Conservation (phyloP, 2,329 filamentous ascomycete species). For the Sporothrix pallida region DNA sequence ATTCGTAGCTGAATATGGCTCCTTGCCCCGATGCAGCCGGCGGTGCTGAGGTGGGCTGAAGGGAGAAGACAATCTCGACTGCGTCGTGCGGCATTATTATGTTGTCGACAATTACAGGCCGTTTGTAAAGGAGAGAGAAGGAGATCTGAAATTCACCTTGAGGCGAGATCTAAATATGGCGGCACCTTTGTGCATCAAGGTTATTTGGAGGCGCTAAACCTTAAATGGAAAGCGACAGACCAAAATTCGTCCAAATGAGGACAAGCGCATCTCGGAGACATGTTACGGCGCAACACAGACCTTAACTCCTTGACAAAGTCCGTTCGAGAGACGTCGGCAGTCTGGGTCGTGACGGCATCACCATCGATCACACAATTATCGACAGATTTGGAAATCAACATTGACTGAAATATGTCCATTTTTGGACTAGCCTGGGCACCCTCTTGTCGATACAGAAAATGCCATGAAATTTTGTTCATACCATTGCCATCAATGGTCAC, state of each 20-base stretch:
- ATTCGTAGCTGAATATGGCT: slow-evolving; percentile 24
- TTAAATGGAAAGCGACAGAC: background rate
- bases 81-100: slow-evolving; percentile 7
- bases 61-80: slow-evolving; percentile 25
- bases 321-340: background rate
- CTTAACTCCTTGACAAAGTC: slow-evolving; percentile 10
- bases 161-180: background rate
- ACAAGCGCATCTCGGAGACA: background rate
- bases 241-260: background rate
- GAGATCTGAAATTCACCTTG: background rate
- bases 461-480: too few species aligned
- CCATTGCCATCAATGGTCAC: background rate
- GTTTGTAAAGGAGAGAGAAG: background rate
- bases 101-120: too few species aligned
- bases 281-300: background rate
- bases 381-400: slow-evolving; percentile 16
- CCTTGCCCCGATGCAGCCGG: background rate
- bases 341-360: background rate
- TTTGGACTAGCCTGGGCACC: background rate
- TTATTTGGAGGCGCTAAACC: background rate
- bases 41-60: background rate
- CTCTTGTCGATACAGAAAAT: too few species aligned
- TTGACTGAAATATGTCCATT: background rate
- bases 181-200: background rate
- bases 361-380: background rate